These are phyloP conservation scores for Linum usitatissimum DNA, from an alignment of 345 rosid genomes.

Conservation along the genomic window DNA sequence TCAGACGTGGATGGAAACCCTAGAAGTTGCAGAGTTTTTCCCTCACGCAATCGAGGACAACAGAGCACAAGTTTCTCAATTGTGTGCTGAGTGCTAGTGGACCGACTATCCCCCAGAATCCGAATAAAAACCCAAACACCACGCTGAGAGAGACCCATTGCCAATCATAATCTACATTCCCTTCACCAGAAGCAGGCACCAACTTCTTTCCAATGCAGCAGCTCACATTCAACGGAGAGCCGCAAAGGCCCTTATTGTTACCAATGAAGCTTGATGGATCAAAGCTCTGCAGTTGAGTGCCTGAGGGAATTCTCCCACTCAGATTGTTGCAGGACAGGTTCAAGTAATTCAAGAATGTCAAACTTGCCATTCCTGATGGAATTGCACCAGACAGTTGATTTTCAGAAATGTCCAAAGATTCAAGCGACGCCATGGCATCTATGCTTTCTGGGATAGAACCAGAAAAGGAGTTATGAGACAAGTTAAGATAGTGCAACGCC, in stretches of 20 bases:
- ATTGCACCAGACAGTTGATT: background rate
- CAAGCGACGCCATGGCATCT: background rate
- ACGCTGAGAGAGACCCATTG: background rate
- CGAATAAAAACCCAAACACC: too few species aligned
- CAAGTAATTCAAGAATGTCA: background rate
- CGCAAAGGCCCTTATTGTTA: background rate
- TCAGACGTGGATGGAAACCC: too few species aligned
- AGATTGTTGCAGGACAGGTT: conserved; percentile 1
- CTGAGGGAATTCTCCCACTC: background rate
- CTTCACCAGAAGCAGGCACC: too few species aligned
- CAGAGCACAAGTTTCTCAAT: too few species aligned
- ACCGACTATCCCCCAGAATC: too few species aligned
- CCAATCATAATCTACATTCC: background rate
- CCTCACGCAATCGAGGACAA: too few species aligned
- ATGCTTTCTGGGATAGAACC: background rate
- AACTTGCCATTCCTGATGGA: background rate
- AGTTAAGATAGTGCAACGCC: background rate
- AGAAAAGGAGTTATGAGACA: background rate
- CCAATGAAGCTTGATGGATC: background rate
- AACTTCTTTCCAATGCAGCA: background rate
- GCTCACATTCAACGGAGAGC: background rate
- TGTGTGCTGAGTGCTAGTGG: too few species aligned
- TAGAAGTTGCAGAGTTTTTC: too few species aligned
- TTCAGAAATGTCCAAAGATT: background rate
- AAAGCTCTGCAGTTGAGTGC: conserved; percentile 4